Percentiles rank a stretch among this genome's conserved stretches.
Evolutionary conservation across 768 basidiomycete genomes (phyloP).

Genomic region (Mycena latifolia): DNA sequence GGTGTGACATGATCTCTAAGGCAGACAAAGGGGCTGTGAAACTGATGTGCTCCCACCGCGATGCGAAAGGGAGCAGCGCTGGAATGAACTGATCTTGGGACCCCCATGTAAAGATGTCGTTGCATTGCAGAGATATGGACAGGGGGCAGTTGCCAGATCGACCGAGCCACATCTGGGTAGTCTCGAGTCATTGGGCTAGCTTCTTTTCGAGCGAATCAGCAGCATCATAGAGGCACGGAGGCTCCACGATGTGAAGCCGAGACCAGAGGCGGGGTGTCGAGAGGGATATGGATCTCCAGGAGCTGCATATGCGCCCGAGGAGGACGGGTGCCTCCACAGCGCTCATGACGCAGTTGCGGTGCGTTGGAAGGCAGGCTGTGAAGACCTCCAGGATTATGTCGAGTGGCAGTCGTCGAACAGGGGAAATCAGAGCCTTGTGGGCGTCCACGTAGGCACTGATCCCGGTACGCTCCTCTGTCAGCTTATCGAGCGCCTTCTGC

Average conservation of each 20-base stretch:
- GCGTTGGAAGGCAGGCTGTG: constrained; percentile 2
- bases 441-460: neutral
- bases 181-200: constrained; percentile 1
- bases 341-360: constrained; percentile 15
- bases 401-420: neutral
- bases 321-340: constrained; percentile 6
- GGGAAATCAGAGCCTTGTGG: constrained; percentile 5
- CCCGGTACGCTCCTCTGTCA: neutral
- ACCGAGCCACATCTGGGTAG: neutral
- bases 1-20: neutral
- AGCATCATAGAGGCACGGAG: neutral
- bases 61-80: neutral
- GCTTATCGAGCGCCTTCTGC: constrained; percentile 4
- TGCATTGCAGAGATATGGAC: constrained; percentile 8
- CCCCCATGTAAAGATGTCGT: neutral
- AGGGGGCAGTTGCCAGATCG: constrained; percentile 9
- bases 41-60: constrained; percentile 14
- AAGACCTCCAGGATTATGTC: constrained; percentile 12
- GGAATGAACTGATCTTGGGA: neutral
- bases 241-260: constrained; percentile 22
- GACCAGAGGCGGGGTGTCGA: constrained; percentile 43
- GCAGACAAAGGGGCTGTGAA: neutral
- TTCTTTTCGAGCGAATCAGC: neutral
- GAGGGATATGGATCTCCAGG: neutral
- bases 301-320: constrained; percentile 6